Evolutionary conservation across 768 basidiomycete species (phyloP).

Genomic region (Macrolepiota albuminosa): DNA sequence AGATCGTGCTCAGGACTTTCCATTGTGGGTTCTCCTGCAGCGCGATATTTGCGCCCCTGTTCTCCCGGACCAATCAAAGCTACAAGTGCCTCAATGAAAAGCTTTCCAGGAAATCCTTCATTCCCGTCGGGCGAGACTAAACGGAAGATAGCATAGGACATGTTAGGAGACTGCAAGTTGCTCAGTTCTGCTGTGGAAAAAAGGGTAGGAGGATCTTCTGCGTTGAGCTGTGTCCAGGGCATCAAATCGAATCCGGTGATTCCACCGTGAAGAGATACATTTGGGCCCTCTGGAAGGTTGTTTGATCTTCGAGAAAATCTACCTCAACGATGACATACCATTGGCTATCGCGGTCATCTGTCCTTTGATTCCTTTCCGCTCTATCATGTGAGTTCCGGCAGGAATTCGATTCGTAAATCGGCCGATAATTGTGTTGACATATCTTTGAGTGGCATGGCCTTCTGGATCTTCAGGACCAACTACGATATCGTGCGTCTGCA

Average conservation of each 20-base stretch:
- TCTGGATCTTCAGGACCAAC: constrained; percentile 64
- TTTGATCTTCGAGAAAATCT: not conserved
- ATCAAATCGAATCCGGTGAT: constrained; percentile 57
- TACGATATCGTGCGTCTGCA: constrained; percentile 71
- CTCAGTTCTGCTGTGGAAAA: constrained; percentile 53
- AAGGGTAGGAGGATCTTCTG: constrained; percentile 37
- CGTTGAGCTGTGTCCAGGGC: constrained; percentile 44
- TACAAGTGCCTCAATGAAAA: constrained; percentile 55
- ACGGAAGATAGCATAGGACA: constrained; percentile 48
- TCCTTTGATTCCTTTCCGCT: constrained; percentile 48
- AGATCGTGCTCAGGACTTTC: constrained; percentile 38
- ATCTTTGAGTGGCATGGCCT: constrained; percentile 57
- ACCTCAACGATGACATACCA: constrained; percentile 23
- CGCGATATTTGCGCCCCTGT: constrained; percentile 23
- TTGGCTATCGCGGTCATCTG: constrained; percentile 41
- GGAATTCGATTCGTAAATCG: constrained; percentile 72
- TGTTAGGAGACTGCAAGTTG: constrained; percentile 30
- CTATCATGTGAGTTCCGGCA: constrained; percentile 46
- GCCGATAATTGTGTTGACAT: constrained; percentile 70
- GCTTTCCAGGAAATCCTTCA: constrained; percentile 64
- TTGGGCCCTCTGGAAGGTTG: constrained; percentile 33
- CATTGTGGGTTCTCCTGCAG: constrained; percentile 16
- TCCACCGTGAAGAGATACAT: constrained; percentile 72
- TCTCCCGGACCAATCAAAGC: constrained; percentile 38
- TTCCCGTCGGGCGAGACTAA: constrained; percentile 59